Evolutionary conservation across 2,329 filamentous ascomycete genomes (phyloP), one percentile per base, ranked within the genome.

Genomic region (Botryotinia convoluta): DNA sequence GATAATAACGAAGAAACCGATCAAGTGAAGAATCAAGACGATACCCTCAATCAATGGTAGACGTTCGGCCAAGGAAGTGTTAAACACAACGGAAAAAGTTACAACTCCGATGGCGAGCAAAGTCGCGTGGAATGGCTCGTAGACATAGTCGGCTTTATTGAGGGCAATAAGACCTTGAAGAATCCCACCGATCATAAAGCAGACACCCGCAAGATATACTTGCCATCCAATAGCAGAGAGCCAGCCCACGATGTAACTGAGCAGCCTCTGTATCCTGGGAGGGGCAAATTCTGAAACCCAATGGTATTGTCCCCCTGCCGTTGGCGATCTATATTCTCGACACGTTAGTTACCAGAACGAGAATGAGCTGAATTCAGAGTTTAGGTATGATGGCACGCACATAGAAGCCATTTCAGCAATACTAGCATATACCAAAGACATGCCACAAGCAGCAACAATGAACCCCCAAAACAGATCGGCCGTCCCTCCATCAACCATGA

Each of bases 241-340:
- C 85, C 84, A 86, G 1, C 84, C 84, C 78, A 60, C 84, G 14
- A 86, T 78, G 76, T 89, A 90, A 74, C 86, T 87, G 4, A 89
- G 80, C 42, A 86, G 84, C 73, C 85, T 87, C 75, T 89, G 86
- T 61, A 83, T 81, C 45, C 80, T 80, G 1, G 79, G 81, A 0
- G 86, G 84, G 0, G 86, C 83, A 74, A 88, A 87, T 67, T 87
- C 85, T 1, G 84, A 87, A 0, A 87, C 86, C 86, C 86, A 88
- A 75, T 88, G 86, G 74, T 88, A 89, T 75, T 89, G 87, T 3
- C 88, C 88, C 35, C 87, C 87, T 10, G 84, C 84, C 0, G 86
- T 89, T 0, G 87, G 87, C 3, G 87, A 86, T 82, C 76, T 76
- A 44, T 26, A 8, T 69, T 45, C 26, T 6, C n/a, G 22, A 7